phyloP scores from a whole-genome alignment of 2,329 filamentous ascomycete species.

The Alternaria longipes region DNA sequence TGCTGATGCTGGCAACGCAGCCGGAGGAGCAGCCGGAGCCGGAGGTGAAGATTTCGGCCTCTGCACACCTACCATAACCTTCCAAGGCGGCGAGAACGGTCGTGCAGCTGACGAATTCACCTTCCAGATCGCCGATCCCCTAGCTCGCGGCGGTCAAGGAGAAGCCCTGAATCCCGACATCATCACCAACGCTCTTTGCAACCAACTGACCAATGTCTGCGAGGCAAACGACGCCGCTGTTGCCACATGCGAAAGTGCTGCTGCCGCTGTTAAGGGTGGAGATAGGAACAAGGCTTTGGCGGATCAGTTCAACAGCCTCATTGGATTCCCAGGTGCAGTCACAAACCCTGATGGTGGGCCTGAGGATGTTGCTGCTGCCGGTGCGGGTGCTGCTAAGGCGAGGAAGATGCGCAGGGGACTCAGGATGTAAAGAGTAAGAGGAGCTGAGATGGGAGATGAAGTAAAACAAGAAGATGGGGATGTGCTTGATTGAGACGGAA shows the following conservation, averaged over 20 bases:
- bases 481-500: background rate
- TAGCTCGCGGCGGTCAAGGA: slow-evolving; percentile 68
- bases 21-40: slow-evolving; percentile 17
- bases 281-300: slow-evolving; percentile 53
- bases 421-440: slow-evolving; percentile 16
- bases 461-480: background rate
- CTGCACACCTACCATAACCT: slow-evolving; percentile 65
- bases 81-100: slow-evolving; percentile 63
- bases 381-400: slow-evolving; percentile 24
- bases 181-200: slow-evolving; percentile 76
- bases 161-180: slow-evolving; percentile 77
- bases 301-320: slow-evolving; percentile 52
- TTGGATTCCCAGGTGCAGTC: slow-evolving; percentile 51
- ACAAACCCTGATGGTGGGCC: slow-evolving; percentile 46
- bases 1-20: slow-evolving; percentile 21
- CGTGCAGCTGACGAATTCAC: slow-evolving; percentile 68
- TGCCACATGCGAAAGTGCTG: slow-evolving; percentile 62
- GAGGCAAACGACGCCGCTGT: slow-evolving; percentile 68
- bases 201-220: slow-evolving; percentile 74
- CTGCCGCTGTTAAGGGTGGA: slow-evolving; percentile 61
- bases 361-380: slow-evolving; percentile 31
- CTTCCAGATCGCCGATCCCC: slow-evolving; percentile 72
- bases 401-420: slow-evolving; percentile 35
- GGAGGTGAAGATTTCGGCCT: slow-evolving; percentile 48
- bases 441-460: background rate